Evolutionary conservation across 345 rosid genomes (phyloP), one percentile per base, ranked within the genome.

Genomic region (Salix caprea): DNA sequence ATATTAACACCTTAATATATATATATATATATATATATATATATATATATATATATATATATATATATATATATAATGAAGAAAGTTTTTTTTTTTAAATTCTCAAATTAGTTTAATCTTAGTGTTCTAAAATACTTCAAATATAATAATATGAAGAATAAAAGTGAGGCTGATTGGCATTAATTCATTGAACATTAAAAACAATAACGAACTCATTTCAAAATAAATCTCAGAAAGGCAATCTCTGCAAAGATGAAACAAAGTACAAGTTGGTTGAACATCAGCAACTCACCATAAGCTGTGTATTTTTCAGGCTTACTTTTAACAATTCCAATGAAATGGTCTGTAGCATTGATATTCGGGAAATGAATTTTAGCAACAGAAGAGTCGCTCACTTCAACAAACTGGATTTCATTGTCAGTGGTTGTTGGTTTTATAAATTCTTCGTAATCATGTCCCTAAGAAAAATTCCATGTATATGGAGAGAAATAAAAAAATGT

Each of bases 281-380:
- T 67, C 18, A 78, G 28, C 30, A 71, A 85, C 98, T 86, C 79
- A 90, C 97, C 97, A 64, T 87, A 91, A 24, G 62, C 72, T 79
- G 90, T 87, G 81, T 90, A 91, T 78, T 81, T 87, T 79, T 92
- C 97, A 5, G 96, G 93, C 72, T 92, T 94, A 75, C 84, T 87
- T 87, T 92, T 94, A 78, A 94, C 94, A 77, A 94, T 69, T 64
- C 96, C 97, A 48, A 92, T 74, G 79, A 89, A 94, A 73, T 67
- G 62, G 44, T 83, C 54, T 2, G 75, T 26, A 66, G 79, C 60
- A 71, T 78, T 86, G 73, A 83, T 34, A 58, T 89, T 83, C 32
- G 93, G 97, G 85, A 82, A 90, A n/a, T 92, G 90, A 84, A 80
- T 78, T 79, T 78, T 85, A 40, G 92, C 98, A 58, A 83, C 83